Percentiles rank a stretch among this genome's conserved stretches.
These are phyloP conservation scores for Podospora australis DNA, from an alignment of 495 filamentous ascomycete species.

Conservation along the genomic window DNA sequence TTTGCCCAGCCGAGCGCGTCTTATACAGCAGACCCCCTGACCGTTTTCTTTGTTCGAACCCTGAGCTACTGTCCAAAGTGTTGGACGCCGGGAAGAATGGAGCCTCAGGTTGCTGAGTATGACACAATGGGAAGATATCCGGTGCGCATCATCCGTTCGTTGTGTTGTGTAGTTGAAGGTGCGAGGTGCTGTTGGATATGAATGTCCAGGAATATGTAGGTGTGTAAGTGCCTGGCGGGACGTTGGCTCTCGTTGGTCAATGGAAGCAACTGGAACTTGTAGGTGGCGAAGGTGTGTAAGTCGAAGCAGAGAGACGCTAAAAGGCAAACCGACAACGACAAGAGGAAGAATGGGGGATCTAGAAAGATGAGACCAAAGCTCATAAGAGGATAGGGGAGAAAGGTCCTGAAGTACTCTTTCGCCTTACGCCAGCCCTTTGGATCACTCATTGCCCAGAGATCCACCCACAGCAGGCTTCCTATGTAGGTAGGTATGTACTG, in stretches of 20 bases:
- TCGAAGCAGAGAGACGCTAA: no score
- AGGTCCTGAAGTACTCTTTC: no score
- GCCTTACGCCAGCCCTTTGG: no score
- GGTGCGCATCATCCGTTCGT: neutral
- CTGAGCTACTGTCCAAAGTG: no score
- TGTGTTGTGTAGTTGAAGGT: neutral
- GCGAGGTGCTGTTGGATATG: neutral
- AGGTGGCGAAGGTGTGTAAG: conserved; percentile 20
- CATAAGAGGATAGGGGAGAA: no score
- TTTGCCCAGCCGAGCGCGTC: conserved; percentile 6
- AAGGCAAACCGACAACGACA: neutral
- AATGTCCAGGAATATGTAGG: neutral
- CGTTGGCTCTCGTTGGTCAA: conserved; percentile 12
- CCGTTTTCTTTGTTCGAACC: conserved; percentile 3
- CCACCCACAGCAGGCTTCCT: no score
- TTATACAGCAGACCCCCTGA: no score
- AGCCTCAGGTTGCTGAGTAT: conserved; percentile 2
- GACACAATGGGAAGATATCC: conserved; percentile 1
- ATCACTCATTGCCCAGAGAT: no score
- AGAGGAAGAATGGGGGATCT: no score
- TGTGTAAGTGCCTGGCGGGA: conserved; percentile 1
- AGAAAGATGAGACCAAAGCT: no score
- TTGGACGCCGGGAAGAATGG: neutral
- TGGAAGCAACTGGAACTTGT: conserved; percentile 22
- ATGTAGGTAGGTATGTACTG: no score